A percentile compares a stretch with the other conserved stretches of the same genome.
These are phyloP conservation scores for Sugiyamaella sp. DNA, from an alignment of 1,139 yeast genomes.

Conservation along the genomic window DNA sequence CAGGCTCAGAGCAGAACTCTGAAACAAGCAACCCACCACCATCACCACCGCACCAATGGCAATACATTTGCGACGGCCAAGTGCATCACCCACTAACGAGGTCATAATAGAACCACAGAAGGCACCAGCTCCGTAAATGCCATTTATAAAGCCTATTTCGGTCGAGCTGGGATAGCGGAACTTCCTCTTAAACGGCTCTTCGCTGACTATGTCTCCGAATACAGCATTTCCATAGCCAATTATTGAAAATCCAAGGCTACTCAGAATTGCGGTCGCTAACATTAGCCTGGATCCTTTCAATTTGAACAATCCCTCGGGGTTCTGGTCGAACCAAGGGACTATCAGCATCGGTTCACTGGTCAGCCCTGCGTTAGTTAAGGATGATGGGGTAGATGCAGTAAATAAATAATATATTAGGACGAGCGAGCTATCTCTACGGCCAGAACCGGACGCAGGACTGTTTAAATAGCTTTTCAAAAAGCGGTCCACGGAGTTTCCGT, in stretches of 20 bases:
- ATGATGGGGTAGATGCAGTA: no score
- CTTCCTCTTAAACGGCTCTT: constrained; percentile 20
- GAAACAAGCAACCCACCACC: constrained; percentile 77
- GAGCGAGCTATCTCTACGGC: no score
- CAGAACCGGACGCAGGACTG: no score
- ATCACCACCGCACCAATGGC: constrained; percentile 74
- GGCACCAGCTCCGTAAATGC: constrained; percentile 83
- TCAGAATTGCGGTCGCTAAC: constrained; percentile 22
- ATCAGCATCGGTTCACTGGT: no score
- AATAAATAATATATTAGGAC: no score
- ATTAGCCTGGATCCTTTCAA: constrained; percentile 22
- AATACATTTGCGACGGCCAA: constrained; percentile 70
- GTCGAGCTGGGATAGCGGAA: constrained; percentile 28
- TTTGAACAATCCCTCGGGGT: constrained; percentile 19
- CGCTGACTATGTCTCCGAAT: constrained; percentile 24
- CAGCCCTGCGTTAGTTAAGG: no score
- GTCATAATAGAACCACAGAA: constrained; percentile 47
- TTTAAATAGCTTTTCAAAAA: no score
- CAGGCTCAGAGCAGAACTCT: constrained; percentile 71
- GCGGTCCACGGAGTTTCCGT: no score
- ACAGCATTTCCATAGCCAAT: constrained; percentile 26
- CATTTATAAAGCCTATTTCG: constrained; percentile 37
- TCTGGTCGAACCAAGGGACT: constrained; percentile 3
- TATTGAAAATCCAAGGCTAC: constrained; percentile 24
- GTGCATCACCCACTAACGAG: constrained; percentile 57